These are phyloP conservation scores for Alternaria sp. DNA, from an alignment of 2,329 filamentous ascomycete genomes.

Conservation along the genomic window DNA sequence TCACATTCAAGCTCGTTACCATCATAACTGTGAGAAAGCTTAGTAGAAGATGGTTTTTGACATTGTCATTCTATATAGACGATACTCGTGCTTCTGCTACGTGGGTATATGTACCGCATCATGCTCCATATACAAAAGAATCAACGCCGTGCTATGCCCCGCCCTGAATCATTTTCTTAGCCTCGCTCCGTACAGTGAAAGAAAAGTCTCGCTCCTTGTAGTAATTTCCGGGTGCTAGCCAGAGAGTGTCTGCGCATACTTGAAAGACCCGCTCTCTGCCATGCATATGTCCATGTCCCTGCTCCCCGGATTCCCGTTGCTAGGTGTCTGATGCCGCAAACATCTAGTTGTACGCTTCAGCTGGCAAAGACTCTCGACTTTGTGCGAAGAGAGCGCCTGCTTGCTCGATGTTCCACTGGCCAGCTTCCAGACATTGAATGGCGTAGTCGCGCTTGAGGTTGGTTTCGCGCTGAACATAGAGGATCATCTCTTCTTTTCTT, in stretches of 20 bases:
- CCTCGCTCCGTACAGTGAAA: neutral
- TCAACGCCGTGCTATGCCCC: conserved; percentile 5
- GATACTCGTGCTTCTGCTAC: neutral
- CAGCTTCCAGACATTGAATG: conserved; percentile 80
- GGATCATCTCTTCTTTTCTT: conserved; percentile 72
- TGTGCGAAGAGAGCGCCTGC: conserved; percentile 79
- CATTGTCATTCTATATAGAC: neutral
- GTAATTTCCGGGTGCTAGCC: neutral
- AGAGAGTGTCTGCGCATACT: neutral
- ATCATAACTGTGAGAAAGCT: neutral
- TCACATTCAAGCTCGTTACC: neutral
- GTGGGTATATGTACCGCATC: conserved; percentile 13
- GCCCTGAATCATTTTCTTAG: neutral
- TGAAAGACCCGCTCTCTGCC: neutral
- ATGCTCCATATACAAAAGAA: neutral
- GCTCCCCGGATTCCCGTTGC: neutral
- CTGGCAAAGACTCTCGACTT: conserved; percentile 66
- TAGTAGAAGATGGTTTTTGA: neutral
- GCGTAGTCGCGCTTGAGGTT: conserved; percentile 82
- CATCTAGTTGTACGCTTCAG: conserved; percentile 52
- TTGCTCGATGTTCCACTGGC: conserved; percentile 79
- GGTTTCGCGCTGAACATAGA: conserved; percentile 77
- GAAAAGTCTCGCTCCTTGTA: neutral
- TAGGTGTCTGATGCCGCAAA: neutral
- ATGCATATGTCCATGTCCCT: neutral